phyloP scores from a whole-genome alignment of 306 rosid species.

The Rosa persica region DNA sequence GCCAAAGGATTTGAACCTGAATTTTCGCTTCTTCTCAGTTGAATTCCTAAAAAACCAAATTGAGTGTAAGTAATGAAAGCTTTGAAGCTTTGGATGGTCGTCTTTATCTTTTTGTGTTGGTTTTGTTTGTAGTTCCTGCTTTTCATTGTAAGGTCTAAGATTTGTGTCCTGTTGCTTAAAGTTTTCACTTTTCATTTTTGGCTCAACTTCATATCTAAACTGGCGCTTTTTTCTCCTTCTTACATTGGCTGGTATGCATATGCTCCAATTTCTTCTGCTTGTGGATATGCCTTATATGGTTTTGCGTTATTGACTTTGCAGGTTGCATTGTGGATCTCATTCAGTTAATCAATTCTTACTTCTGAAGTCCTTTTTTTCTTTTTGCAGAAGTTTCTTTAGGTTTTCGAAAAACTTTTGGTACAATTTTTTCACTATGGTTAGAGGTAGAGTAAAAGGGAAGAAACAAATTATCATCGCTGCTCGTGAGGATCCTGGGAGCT shows the following conservation, averaged over 20 bases:
- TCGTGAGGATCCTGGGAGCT: constrained; percentile 51
- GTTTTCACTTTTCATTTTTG: constrained; percentile 9
- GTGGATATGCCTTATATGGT: constrained; percentile 7
- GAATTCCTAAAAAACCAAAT: not conserved
- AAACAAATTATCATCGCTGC: constrained; percentile 39
- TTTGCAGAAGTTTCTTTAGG: constrained; percentile 35
- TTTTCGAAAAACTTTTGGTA: constrained; percentile 15
- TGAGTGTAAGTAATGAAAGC: not conserved
- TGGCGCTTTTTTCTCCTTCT: constrained; percentile 5
- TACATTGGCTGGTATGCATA: not conserved
- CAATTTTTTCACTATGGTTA: constrained; percentile 48
- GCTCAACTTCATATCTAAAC: not conserved
- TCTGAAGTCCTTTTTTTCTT: constrained; percentile 26
- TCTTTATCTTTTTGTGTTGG: not conserved
- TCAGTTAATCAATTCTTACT: constrained; percentile 25
- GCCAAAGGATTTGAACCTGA: not conserved
- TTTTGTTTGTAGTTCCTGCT: not conserved
- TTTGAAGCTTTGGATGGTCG: not conserved
- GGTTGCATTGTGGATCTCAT: not conserved
- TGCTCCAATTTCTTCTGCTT: not conserved
- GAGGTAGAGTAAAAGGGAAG: constrained; percentile 77
- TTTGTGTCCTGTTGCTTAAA: constrained; percentile 14
- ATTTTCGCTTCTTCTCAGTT: constrained; percentile 1
- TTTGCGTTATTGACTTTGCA: constrained; percentile 12
- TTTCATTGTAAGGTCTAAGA: constrained; percentile 8